Conservation (phyloP, 2,329 filamentous ascomycete genomes). For the Seiridium unicorne region DNA sequence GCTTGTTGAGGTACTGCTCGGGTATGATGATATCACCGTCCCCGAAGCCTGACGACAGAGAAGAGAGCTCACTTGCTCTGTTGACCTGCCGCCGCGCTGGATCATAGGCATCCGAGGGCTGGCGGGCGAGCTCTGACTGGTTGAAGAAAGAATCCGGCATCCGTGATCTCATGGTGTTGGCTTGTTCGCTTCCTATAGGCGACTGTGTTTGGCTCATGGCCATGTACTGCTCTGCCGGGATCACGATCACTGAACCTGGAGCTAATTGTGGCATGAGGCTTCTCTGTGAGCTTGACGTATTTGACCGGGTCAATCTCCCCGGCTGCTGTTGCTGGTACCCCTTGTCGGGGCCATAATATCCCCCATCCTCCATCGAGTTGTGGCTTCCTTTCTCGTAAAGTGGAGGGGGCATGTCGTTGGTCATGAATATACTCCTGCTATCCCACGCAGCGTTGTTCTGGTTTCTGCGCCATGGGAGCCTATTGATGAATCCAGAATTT, state of each 20-base stretch:
- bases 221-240: conserved; percentile 11
- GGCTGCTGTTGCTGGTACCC: conserved; percentile 11
- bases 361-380: conserved; percentile 19
- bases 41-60: conserved; percentile 63
- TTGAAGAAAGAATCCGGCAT: conserved; percentile 36
- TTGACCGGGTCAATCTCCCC: conserved; percentile 13
- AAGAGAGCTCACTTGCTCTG: conserved; percentile 52
- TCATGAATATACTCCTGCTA: conserved; percentile 11
- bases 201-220: conserved; percentile 7
- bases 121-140: conserved; percentile 35
- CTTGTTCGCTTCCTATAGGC: conserved; percentile 5
- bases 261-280: conserved; percentile 14
- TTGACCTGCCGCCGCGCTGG: conserved; percentile 33
- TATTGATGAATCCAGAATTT: conserved; percentile 13
- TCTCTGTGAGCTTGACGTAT: conserved; percentile 14
- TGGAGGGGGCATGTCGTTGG: conserved; percentile 21
- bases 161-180: conserved; percentile 25
- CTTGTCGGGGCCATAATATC: conserved; percentile 22
- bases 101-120: conserved; percentile 34
- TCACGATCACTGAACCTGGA: conserved; percentile 11
- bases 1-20: conserved; percentile 17
- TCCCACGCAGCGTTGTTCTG: conserved; percentile 12
- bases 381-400: conserved; percentile 20
- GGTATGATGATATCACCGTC: conserved; percentile 57
- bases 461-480: conserved; percentile 16